A percentile compares a stretch with the other conserved stretches of the same genome.
Conservation (phyloP, 192 early-diverging fungal genomes). For the Coemansia sp. region DNA sequence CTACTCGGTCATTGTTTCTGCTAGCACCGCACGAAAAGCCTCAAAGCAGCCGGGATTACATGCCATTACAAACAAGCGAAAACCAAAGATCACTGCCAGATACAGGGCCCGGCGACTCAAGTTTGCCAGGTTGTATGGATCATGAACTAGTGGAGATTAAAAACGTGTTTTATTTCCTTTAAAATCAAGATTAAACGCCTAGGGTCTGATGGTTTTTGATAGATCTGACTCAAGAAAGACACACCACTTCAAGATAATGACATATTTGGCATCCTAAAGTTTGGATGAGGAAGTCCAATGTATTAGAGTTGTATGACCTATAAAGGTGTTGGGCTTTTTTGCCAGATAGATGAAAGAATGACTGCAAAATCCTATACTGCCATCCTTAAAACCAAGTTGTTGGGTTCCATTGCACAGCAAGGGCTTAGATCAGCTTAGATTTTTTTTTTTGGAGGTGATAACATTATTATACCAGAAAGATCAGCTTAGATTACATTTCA, state of each 20-base stretch:
- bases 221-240: too few relatives aligned
- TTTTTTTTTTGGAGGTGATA: too few relatives aligned
- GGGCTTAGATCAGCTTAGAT: neutral
- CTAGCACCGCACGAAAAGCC: too few relatives aligned
- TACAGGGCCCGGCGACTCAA: neutral
- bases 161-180: conserved; percentile 32
- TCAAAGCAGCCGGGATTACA: too few relatives aligned
- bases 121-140: conserved; percentile 15
- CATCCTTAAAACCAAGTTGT: neutral
- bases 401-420: conserved; percentile 12
- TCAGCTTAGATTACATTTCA: conserved; percentile 21
- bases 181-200: too few relatives aligned
- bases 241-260: conserved; percentile 4
- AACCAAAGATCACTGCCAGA: too few relatives aligned
- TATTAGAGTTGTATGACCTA: conserved; percentile 31
- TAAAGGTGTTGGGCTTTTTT: conserved; percentile 15
- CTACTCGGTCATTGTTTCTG: too few relatives aligned
- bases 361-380: neutral
- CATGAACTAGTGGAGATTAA: conserved; percentile 38
- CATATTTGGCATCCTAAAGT: conserved; percentile 22
- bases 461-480: too few relatives aligned
- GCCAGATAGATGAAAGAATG: conserved; percentile 15
- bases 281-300: conserved; percentile 28
- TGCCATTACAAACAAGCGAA: too few relatives aligned
- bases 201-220: too few relatives aligned